These are phyloP conservation scores for Coemansia sp. DNA, from an alignment of 192 early-diverging fungal genomes.

Conservation along the genomic window DNA sequence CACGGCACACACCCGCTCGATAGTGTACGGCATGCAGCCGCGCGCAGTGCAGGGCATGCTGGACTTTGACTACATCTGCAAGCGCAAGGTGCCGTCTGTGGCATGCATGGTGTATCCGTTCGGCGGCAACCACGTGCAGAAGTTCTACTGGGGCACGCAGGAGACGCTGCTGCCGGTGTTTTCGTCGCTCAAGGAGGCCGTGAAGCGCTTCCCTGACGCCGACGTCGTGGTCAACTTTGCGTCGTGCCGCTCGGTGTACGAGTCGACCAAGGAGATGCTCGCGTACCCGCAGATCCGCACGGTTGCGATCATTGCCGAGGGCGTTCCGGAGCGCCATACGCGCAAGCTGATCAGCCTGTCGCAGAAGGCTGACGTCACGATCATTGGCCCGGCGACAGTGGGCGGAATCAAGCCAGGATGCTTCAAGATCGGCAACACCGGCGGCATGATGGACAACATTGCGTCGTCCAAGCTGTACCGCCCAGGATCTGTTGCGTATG, in stretches of 20 bases:
- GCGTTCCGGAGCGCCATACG: constrained; percentile 95
- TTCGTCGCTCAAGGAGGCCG: constrained; percentile 81
- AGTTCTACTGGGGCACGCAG: constrained; percentile 99
- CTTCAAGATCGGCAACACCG: constrained; percentile 99
- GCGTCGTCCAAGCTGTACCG: constrained; percentile 96
- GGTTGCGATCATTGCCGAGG: constrained; percentile 97
- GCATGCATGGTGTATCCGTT: constrained; percentile 99
- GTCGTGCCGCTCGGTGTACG: constrained; percentile 91
- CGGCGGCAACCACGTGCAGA: constrained; percentile 97
- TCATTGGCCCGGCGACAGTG: constrained; percentile 97
- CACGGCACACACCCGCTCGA: constrained; percentile 78
- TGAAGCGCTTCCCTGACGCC: constrained; percentile 83
- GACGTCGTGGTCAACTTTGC: constrained; percentile 98
- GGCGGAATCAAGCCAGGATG: constrained; percentile 99
- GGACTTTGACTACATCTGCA: constrained; percentile 99
- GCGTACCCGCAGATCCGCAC: constrained; percentile 81
- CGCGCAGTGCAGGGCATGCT: constrained; percentile 99
- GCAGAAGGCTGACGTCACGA: constrained; percentile 71
- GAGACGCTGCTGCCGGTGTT: constrained; percentile 95
- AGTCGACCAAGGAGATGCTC: constrained; percentile 89
- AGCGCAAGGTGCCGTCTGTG: constrained; percentile 85
- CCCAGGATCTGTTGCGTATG: constrained; percentile 93
- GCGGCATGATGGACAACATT: constrained; percentile 99
- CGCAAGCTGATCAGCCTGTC: constrained; percentile 88
- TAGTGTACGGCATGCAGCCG: constrained; percentile 99